phyloP scores from a whole-genome alignment of 73 alveolate genomes.

The Paramecium sexaurelia region DNA sequence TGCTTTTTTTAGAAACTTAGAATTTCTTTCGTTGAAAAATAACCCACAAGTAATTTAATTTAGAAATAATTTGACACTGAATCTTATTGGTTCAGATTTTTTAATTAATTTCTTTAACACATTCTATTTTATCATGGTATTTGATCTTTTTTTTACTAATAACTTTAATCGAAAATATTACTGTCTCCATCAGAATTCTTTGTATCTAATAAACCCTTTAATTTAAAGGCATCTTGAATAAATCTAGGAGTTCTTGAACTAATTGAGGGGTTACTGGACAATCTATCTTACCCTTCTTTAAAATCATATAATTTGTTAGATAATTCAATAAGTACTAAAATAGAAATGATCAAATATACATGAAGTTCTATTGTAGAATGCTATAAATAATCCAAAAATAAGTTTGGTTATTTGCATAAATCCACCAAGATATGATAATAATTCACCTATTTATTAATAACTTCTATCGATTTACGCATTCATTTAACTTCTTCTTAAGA shows the following conservation, averaged over 20 bases:
- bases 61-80: background rate
- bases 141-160: background rate
- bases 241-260: background rate
- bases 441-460: slow-evolving; percentile 8
- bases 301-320: slow-evolving; percentile 36
- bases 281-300: background rate
- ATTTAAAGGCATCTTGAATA: background rate
- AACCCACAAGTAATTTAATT: background rate
- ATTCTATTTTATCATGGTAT: background rate
- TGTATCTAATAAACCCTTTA: background rate
- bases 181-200: background rate
- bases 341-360: background rate
- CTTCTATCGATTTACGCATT: background rate
- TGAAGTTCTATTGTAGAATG: slow-evolving; percentile 9
- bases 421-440: slow-evolving; percentile 22
- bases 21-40: background rate
- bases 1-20: background rate
- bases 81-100: slow-evolving; percentile 23
- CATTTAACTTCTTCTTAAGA: background rate
- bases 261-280: background rate
- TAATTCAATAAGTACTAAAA: background rate
- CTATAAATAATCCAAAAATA: slow-evolving; percentile 5
- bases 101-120: background rate
- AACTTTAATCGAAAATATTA: background rate
- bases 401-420: background rate